phyloP scores from a whole-genome alignment of 169 alveolate genomes.

The Cryptosporidium muris region DNA sequence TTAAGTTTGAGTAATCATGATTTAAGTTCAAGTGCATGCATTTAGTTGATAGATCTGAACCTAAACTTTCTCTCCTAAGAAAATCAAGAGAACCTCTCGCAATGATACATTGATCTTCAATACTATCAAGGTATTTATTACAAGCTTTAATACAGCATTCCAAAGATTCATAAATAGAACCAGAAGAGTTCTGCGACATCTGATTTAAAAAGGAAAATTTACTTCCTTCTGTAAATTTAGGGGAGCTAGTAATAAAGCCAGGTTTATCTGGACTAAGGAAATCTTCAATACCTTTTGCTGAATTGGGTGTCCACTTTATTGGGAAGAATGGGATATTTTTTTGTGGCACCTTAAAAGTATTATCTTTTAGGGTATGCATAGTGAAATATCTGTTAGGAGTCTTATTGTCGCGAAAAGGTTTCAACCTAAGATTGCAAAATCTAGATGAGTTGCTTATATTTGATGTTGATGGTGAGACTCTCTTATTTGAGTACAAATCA shows the following conservation, averaged over 20 bases:
- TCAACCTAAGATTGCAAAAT: too few relatives aligned
- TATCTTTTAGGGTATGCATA: background rate
- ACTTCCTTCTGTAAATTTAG: background rate
- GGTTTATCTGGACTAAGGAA: too few relatives aligned
- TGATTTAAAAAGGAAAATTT: background rate
- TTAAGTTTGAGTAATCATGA: too few relatives aligned
- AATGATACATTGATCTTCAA: slow-evolving; percentile 37
- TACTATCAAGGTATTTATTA: slow-evolving; percentile 38
- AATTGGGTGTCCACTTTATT: slow-evolving; percentile 25
- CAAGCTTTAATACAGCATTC: slow-evolving; percentile 5
- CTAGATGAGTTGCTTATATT: background rate
- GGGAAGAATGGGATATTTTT: slow-evolving; percentile 19
- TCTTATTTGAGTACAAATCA: background rate
- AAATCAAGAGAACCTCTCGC: slow-evolving; percentile 32
- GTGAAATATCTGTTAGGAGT: background rate
- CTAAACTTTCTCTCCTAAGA: slow-evolving; percentile 30
- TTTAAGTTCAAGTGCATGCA: background rate
- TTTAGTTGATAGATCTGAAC: background rate
- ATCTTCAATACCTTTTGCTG: background rate
- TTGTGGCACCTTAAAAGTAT: background rate
- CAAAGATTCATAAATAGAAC: background rate
- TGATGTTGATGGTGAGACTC: background rate
- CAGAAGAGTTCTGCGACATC: background rate
- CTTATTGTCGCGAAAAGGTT: too few relatives aligned
- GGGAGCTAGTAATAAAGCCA: too few relatives aligned